Evolutionary conservation across 2,329 filamentous ascomycete genomes (phyloP).

Genomic region (Ophiosphaerella narmari): DNA sequence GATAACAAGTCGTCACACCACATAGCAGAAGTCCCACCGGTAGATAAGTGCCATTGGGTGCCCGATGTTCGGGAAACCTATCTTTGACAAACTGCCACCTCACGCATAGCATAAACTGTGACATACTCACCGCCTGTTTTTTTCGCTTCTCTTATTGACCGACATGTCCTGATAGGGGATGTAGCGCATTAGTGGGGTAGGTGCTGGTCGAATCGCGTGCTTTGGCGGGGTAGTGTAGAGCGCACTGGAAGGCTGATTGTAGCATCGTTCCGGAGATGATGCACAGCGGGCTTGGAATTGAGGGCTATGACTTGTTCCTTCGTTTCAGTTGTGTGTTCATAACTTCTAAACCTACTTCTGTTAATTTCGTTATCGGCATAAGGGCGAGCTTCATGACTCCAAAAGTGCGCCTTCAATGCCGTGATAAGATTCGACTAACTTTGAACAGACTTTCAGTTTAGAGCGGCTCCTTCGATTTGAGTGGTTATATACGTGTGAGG

Average conservation of each 20-base stretch:
- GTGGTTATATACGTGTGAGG: not conserved
- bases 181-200: constrained; percentile 3
- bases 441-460: not conserved
- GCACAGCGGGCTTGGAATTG: constrained; percentile 1
- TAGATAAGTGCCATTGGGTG: not conserved
- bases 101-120: too few species aligned
- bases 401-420: not conserved
- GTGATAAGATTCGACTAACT: not conserved
- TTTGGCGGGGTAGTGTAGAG: constrained; percentile 5
- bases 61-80: too few species aligned
- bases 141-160: constrained; percentile 1
- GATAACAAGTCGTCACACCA: constrained; percentile 1
- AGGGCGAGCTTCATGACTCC: constrained; percentile 2
- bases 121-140: constrained; percentile 2
- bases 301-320: not conserved
- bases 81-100: too few species aligned
- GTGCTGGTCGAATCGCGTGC: constrained; percentile 7
- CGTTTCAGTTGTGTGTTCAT: not conserved
- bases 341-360: not conserved
- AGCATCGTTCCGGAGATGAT: constrained; percentile 9
- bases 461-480: not conserved
- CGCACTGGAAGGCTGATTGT: constrained; percentile 1
- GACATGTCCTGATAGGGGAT: constrained; percentile 6
- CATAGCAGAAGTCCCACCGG: constrained; percentile 2
- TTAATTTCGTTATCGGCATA: not conserved